These are phyloP conservation scores for Pseudomassariella vexata DNA, from an alignment of 2,329 filamentous ascomycete species.

Conservation along the genomic window DNA sequence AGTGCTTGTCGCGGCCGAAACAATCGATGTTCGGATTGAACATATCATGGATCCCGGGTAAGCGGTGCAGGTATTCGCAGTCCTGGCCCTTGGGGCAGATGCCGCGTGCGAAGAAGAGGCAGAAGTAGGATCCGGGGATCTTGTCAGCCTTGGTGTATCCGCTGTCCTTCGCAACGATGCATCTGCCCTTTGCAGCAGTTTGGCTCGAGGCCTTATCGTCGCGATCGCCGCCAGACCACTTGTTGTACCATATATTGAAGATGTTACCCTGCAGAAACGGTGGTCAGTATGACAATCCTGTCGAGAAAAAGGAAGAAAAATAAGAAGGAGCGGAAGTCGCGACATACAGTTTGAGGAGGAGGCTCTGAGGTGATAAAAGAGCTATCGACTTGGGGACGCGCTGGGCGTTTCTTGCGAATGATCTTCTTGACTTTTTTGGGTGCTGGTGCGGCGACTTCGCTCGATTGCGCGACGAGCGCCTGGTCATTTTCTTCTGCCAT, in stretches of 20 bases:
- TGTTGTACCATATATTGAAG: constrained; percentile 88
- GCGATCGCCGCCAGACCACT: constrained; percentile 92
- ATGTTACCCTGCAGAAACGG: neutral
- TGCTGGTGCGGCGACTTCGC: constrained; percentile 39
- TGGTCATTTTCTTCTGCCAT: constrained; percentile 26
- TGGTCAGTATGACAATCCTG: no score
- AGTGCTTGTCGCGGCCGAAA: constrained; percentile 89
- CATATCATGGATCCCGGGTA: constrained; percentile 81
- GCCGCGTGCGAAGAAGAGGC: constrained; percentile 83
- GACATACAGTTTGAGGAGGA: constrained; percentile 82
- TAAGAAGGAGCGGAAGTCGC: neutral
- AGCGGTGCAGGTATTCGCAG: constrained; percentile 87
- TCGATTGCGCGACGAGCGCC: constrained; percentile 20
- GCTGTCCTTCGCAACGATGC: constrained; percentile 74
- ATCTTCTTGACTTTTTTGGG: constrained; percentile 79
- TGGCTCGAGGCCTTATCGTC: constrained; percentile 88
- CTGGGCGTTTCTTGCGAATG: constrained; percentile 79
- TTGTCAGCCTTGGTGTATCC: constrained; percentile 76
- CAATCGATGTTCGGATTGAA: constrained; percentile 94
- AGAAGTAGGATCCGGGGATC: constrained; percentile 80
- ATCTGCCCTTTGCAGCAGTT: constrained; percentile 75
- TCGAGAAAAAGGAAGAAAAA: no score
- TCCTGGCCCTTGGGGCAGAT: constrained; percentile 80
- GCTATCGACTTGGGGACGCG: constrained; percentile 84
- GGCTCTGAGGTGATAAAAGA: constrained; percentile 76